Conservation (phyloP, 192 early-diverging fungal species). For the Coemansia sp. region DNA sequence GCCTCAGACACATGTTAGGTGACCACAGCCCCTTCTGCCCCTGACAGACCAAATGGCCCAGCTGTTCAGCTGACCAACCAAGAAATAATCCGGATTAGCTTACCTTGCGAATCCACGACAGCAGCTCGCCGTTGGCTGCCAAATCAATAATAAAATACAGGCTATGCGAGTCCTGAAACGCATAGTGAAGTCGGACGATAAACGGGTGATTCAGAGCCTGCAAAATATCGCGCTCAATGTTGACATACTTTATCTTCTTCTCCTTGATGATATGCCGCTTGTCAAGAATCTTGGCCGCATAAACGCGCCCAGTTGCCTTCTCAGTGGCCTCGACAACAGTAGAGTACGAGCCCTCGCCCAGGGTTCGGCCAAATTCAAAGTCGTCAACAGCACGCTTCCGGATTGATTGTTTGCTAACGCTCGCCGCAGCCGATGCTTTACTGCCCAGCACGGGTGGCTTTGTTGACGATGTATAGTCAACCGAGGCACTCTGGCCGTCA, state of each 20-base stretch:
- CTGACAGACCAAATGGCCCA: neutral
- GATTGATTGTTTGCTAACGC: slow-evolving; percentile 21
- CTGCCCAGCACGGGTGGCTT: neutral
- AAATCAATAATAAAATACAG: slow-evolving; percentile 94
- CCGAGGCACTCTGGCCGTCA: neutral
- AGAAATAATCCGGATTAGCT: neutral
- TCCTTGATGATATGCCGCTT: slow-evolving; percentile 90
- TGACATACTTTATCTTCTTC: slow-evolving; percentile 95
- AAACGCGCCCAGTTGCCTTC: slow-evolving; percentile 62
- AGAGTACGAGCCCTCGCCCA: slow-evolving; percentile 97
- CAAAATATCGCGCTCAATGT: slow-evolving; percentile 90
- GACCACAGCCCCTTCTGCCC: neutral
- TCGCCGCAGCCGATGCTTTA: slow-evolving; percentile 4
- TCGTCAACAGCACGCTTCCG: slow-evolving; percentile 77
- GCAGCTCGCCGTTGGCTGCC: slow-evolving; percentile 87
- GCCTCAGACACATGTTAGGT: too few relatives aligned
- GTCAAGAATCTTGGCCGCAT: slow-evolving; percentile 89
- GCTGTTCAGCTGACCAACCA: neutral
- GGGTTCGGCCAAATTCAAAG: slow-evolving; percentile 77
- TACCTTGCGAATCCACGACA: slow-evolving; percentile 78
- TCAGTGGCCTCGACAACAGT: slow-evolving; percentile 86
- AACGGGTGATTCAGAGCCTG: slow-evolving; percentile 84
- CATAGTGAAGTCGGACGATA: slow-evolving; percentile 90
- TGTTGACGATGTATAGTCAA: neutral
- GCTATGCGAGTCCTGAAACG: slow-evolving; percentile 88